phyloP scores from a whole-genome alignment of 78 protist species.

The Creolimax fragrantissima region DNA sequence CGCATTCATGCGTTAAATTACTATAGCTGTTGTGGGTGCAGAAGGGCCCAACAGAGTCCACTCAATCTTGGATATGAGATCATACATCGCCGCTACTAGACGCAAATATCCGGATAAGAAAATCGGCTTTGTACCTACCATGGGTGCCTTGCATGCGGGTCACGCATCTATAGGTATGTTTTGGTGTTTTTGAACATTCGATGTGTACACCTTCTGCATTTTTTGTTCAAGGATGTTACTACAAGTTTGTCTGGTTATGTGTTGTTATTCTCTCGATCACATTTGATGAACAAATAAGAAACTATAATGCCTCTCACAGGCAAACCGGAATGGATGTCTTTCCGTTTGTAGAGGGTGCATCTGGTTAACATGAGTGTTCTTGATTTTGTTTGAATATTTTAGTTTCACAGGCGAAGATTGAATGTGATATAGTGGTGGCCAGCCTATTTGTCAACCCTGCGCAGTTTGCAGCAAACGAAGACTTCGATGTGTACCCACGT shows the following conservation, averaged over 20 bases:
- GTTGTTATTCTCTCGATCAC: background rate
- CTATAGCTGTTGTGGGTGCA: background rate
- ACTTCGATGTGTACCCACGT: constrained; percentile 42
- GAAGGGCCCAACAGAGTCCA: no score
- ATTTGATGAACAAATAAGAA: background rate
- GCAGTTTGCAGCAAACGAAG: constrained; percentile 49
- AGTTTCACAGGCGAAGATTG: background rate
- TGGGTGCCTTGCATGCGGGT: constrained; percentile 42
- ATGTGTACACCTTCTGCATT: no score
- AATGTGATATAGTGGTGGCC: constrained; percentile 18
- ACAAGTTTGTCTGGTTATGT: no score
- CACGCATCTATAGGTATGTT: constrained; percentile 10
- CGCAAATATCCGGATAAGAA: background rate
- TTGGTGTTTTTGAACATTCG: background rate
- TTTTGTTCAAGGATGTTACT: no score
- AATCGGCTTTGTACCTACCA: constrained; percentile 48
- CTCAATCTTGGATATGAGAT: background rate
- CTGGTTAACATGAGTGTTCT: no score
- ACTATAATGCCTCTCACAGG: no score
- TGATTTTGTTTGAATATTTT: no score
- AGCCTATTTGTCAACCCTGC: constrained; percentile 45
- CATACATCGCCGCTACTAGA: background rate
- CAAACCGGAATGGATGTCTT: no score
- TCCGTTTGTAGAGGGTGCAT: no score
- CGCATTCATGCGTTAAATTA: background rate